phyloP scores from a whole-genome alignment of 2,329 filamentous ascomycete genomes.

The Domatiomyces catenatus region DNA sequence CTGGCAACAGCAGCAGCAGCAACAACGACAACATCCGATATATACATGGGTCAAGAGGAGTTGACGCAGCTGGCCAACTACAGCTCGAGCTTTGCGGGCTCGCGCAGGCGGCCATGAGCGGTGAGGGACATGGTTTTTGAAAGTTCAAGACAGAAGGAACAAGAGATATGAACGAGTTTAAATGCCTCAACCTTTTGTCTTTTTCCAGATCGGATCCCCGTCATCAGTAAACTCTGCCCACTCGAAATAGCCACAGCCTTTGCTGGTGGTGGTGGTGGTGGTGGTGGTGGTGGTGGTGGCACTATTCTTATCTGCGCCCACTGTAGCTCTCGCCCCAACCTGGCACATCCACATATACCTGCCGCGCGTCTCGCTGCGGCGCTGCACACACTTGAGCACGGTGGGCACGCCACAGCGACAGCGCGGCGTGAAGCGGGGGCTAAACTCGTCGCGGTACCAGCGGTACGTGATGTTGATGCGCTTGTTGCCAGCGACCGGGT shows the following conservation, averaged over 20 bases:
- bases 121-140: too few species aligned
- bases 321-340: constrained; percentile 40
- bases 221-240: constrained; percentile 83
- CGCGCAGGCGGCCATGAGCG: too few species aligned
- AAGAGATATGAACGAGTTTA: too few species aligned
- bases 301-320: constrained; percentile 17
- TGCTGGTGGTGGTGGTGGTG: constrained; percentile 6
- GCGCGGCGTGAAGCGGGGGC: constrained; percentile 60
- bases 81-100: neutral
- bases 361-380: constrained; percentile 59
- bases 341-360: constrained; percentile 93
- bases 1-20: neutral
- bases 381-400: constrained; percentile 63
- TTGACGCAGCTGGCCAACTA: neutral
- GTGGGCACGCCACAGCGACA: constrained; percentile 60
- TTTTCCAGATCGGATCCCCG: constrained; percentile 45
- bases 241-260: constrained; percentile 61
- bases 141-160: too few species aligned
- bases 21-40: neutral
- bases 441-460: constrained; percentile 61
- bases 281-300: neutral
- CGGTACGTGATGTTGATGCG: constrained; percentile 92
- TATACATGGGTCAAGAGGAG: neutral
- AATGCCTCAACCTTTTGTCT: too few species aligned
- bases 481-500: constrained; percentile 63